Evolutionary conservation across 2,329 filamentous ascomycete species (phyloP), one percentile per base, ranked within the genome.

Genomic region (Penicillium sumatraense): DNA sequence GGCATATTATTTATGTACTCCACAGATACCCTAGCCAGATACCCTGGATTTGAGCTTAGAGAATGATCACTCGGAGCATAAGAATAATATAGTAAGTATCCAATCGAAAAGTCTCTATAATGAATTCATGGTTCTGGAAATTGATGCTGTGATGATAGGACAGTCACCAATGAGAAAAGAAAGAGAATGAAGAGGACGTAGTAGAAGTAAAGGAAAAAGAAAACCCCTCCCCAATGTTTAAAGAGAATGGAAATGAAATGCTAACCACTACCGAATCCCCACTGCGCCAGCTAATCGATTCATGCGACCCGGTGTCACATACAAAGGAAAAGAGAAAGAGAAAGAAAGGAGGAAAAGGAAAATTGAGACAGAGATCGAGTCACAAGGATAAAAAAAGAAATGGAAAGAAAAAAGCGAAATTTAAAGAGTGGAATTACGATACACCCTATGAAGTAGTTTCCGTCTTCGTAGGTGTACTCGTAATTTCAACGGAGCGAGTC

Each of bases 401-500:
- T n/a, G n/a, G n/a, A n/a, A n/a, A n/a, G n/a, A n/a, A n/a, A n/a
- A n/a, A n/a, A n/a, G n/a, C n/a, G n/a, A n/a, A n/a, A n/a, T n/a
- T n/a, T n/a, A n/a, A n/a, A n/a, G n/a, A n/a, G n/a, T n/a, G n/a
- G n/a, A n/a, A n/a, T n/a, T n/a, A n/a, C n/a, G n/a, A n/a, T n/a
- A n/a, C n/a, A 7, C 8, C 24, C 66, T 59, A 72, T 27, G 65
- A 68, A 21, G 69, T 66, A 11, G 70, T 54, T 54, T 71, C 65
- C 1, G 68, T 24, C 48, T 72, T 61, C n/a, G 54, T 41, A 7
- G 57, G 56, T 16, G 66, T 45, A 31, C 52, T 53, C 5, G 65
- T 65, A 23, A 75, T 68, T 50, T 75, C 72, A 14, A 74, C 67
- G 5, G 73, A 74, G 13, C 70, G 68, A 18, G 69, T 65, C 45